phyloP scores from a whole-genome alignment of 2,329 filamentous ascomycete species.

The Curvularia sp. region DNA sequence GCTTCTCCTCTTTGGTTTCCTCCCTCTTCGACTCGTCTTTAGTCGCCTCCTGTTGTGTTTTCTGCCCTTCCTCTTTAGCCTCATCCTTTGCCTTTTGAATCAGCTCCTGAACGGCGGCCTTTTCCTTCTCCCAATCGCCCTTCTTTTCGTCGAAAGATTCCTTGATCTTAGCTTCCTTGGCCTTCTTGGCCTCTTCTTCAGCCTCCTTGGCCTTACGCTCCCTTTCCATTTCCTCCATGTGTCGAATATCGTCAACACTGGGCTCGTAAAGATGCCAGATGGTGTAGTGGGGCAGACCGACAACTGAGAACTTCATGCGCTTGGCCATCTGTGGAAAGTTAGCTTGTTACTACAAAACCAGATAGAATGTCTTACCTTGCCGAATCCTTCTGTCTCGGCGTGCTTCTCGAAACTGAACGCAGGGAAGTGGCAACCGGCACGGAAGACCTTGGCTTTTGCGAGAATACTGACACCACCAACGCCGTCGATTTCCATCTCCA shows the following conservation, averaged over 20 bases:
- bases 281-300: slow-evolving; percentile 95
- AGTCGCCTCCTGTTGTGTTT: slow-evolving; percentile 62
- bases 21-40: slow-evolving; percentile 32
- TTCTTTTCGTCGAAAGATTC: slow-evolving; percentile 79
- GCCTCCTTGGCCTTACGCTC: slow-evolving; percentile 81
- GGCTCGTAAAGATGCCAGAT: slow-evolving; percentile 99
- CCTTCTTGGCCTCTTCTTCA: slow-evolving; percentile 76
- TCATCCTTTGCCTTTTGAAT: slow-evolving; percentile 62
- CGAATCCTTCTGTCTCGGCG: slow-evolving; percentile 97
- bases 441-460: slow-evolving; percentile 94
- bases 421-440: slow-evolving; percentile 94
- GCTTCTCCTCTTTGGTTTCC: slow-evolving; percentile 32
- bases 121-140: slow-evolving; percentile 89
- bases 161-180: slow-evolving; percentile 78
- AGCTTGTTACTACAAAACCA: slow-evolving; percentile 22
- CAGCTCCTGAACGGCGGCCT: slow-evolving; percentile 75
- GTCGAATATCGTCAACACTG: slow-evolving; percentile 94
- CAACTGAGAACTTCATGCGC: slow-evolving; percentile 92
- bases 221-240: slow-evolving; percentile 98
- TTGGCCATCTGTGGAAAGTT: slow-evolving; percentile 79
- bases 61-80: slow-evolving; percentile 48
- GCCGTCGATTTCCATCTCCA: slow-evolving; percentile 99
- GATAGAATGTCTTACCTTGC: slow-evolving; percentile 71
- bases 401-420: slow-evolving; percentile 99
- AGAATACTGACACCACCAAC: slow-evolving; percentile 97